Base-by-base conservation (phyloP, 805 yeast genomes). In the Crinitomyces ghanaensis region DNA sequence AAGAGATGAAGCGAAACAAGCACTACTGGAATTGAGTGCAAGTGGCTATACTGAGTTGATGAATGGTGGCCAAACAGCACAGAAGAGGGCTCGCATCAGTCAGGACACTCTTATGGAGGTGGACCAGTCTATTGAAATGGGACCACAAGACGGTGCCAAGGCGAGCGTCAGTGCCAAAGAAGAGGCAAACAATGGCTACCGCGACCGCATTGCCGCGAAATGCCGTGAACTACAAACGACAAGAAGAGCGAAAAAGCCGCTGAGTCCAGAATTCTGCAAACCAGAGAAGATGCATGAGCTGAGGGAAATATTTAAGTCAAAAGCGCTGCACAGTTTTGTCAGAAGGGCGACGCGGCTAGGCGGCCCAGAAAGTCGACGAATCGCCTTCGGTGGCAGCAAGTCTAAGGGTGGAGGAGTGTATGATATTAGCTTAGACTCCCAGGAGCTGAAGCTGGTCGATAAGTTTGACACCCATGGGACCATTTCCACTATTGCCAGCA, bases 1-100 rank as follows among this genome's bases (percentile, higher is more conserved):
- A 46, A 60, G 85, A 26, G 93, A 83, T 40, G 81, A 74, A 29
- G 78, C 86, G 2, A 66, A 67, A 39, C 50, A 50, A n/a, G 84
- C 85, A 2, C 59, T 85, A 35, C 69, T 72, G 31, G 64, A 70
- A 34, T 55, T 82, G 16, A 35, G 43, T 18, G 45, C 51, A 11
- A 42, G 45, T 26, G 26, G 47, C 15, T 51, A 49, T 11, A 26
- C 19, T 15, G 28, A 6, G 14, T 6, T 6, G 5, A 13, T n/a
- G 7, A 6, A 11, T 17, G 30, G 20, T 16, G 30, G 12, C 13
- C 7, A 7, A 6, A 25, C 27, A 7, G 7, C 8, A 25, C 6
- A 8, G 6, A 17, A 8, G 19, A 21, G 19, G 5, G 30, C 15
- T n/a, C n/a, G n/a, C n/a, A n/a, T n/a, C n/a, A n/a, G n/a, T n/a